Percentiles rank a stretch among this genome's conserved stretches.
Conservation (phyloP, 192 early-diverging fungal species). For the Kappamyces sp. region DNA sequence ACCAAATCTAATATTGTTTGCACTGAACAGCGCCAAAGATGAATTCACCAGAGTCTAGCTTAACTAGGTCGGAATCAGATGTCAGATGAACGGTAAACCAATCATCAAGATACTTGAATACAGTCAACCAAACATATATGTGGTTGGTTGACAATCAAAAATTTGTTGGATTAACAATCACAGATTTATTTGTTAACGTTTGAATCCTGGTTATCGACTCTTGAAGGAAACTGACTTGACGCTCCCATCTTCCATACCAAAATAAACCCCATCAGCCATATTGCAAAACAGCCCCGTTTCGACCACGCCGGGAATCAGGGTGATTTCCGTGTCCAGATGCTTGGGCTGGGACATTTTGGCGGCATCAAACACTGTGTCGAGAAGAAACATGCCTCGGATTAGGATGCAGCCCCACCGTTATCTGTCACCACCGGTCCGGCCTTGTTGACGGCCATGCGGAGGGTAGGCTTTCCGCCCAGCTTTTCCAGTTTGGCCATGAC, state of each 20-base stretch:
- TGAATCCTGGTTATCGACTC: background rate
- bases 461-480: conserved; percentile 43
- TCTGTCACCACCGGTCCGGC: conserved; percentile 93
- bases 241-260: conserved; percentile 71
- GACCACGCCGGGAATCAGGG: conserved; percentile 77
- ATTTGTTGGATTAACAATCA: background rate
- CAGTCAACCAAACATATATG: too few species aligned
- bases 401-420: conserved; percentile 72
- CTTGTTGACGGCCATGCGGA: conserved; percentile 82
- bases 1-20: too few species aligned
- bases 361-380: conserved; percentile 61
- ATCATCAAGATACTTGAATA: too few species aligned
- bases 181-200: background rate
- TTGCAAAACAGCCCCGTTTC: conserved; percentile 89
- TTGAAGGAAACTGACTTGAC: conserved; percentile 7
- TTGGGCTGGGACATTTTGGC: conserved; percentile 61
- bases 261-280: conserved; percentile 79
- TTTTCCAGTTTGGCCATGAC: conserved; percentile 43
- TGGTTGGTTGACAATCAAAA: too few species aligned
- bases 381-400: too few species aligned
- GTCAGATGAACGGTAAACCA: too few species aligned
- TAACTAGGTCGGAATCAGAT: too few species aligned
- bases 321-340: conserved; percentile 50
- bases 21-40: too few species aligned
- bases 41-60: too few species aligned